phyloP scores from a whole-genome alignment of 352 stramenopile species.

The Thalassiosira oceanica region DNA sequence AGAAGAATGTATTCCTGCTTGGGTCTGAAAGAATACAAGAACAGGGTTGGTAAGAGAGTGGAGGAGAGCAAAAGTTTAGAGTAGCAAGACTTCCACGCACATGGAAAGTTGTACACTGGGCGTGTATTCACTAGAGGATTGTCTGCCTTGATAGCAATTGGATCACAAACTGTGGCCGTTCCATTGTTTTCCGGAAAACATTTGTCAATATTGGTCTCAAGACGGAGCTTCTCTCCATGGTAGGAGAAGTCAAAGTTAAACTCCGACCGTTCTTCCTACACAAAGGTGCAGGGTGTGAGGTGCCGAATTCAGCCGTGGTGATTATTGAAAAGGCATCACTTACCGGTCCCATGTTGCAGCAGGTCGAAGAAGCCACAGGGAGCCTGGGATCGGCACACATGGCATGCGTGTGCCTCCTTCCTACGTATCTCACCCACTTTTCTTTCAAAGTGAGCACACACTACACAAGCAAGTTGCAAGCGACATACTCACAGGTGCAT shows the following conservation, averaged over 20 bases:
- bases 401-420: conserved; percentile 32
- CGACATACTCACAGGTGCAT: too few relatives aligned
- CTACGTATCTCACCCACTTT: conserved; percentile 5
- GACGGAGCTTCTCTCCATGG: conserved; percentile 29
- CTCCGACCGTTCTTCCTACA: conserved; percentile 1
- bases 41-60: too few relatives aligned
- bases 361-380: conserved; percentile 31
- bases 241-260: conserved; percentile 39
- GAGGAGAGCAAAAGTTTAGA: too few relatives aligned
- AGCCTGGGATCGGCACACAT: conserved; percentile 49
- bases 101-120: conserved; percentile 34
- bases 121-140: conserved; percentile 24
- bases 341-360: conserved; percentile 25
- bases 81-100: too few relatives aligned
- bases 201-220: conserved; percentile 25
- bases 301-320: not conserved
- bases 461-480: too few relatives aligned
- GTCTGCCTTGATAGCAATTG: conserved; percentile 23
- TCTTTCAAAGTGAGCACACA: too few relatives aligned
- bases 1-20: conserved; percentile 48
- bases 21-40: too few relatives aligned
- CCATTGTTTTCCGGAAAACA: conserved; percentile 33
- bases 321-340: not conserved
- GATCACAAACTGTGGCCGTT: conserved; percentile 47
- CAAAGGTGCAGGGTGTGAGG: not conserved